These are phyloP conservation scores for Monosporozyma solicola DNA, from an alignment of 805 yeast genomes.

Conservation along the genomic window DNA sequence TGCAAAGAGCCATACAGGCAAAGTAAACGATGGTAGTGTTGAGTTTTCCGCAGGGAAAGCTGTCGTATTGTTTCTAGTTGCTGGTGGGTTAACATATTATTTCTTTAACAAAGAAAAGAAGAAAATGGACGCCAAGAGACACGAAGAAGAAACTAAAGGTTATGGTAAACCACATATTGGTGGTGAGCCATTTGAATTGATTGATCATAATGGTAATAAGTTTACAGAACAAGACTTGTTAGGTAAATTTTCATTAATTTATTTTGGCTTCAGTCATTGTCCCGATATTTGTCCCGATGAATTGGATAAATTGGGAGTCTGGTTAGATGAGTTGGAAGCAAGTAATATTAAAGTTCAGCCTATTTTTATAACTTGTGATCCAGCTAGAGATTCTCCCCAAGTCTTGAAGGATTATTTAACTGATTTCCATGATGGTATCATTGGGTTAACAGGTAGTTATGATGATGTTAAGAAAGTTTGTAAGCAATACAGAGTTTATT, in stretches of 20 bases:
- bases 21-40: conserved; percentile 34
- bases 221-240: conserved; percentile 73
- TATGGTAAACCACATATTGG: conserved; percentile 90
- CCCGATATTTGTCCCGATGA: conserved; percentile 99
- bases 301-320: conserved; percentile 76
- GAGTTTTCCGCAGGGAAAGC: conserved; percentile 87
- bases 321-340: conserved; percentile 49
- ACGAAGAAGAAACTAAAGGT: conserved; percentile 79
- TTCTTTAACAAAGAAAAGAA: conserved; percentile 71
- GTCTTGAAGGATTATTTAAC: conserved; percentile 70
- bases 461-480: conserved; percentile 78
- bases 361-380: conserved; percentile 91
- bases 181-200: conserved; percentile 79
- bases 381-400: conserved; percentile 86
- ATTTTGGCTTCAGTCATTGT: conserved; percentile 95
- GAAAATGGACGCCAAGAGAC: conserved; percentile 61
- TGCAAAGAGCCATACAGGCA: conserved; percentile 26
- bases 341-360: conserved; percentile 65
- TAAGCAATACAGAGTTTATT: conserved; percentile 86
- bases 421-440: conserved; percentile 83
- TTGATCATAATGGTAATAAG: conserved; percentile 57
- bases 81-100: conserved; percentile 65
- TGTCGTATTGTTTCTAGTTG: conserved; percentile 50
- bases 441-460: conserved; percentile 88
- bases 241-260: conserved; percentile 76